Percentiles rank a stretch among this genome's conserved stretches.
Conservation (phyloP, 495 filamentous ascomycete species). For the Chaetomium fimeti region DNA sequence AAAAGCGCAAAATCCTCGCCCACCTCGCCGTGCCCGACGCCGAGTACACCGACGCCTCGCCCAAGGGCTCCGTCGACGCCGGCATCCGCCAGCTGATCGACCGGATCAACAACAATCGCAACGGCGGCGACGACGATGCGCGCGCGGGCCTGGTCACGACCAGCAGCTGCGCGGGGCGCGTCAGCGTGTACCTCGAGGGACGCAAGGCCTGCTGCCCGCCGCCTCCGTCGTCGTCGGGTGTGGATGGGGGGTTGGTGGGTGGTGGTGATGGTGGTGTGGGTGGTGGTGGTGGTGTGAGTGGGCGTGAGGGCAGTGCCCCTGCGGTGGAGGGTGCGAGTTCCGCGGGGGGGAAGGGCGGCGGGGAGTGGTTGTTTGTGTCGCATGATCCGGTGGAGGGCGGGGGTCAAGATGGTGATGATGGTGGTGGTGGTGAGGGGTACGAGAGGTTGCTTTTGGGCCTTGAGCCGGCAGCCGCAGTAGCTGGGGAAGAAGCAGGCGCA, state of each 20-base stretch:
- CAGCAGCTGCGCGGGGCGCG: constrained; percentile 83
- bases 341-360: constrained; percentile 73
- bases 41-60: constrained; percentile 73
- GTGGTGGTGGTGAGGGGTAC: constrained; percentile 39
- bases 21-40: constrained; percentile 61
- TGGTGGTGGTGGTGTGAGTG: not conserved
- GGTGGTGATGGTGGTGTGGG: not conserved
- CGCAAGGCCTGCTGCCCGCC: constrained; percentile 41
- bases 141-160: constrained; percentile 77
- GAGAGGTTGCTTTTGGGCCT: constrained; percentile 19
- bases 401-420: constrained; percentile 25
- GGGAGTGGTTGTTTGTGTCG: constrained; percentile 82
- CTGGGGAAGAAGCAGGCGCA: constrained; percentile 14
- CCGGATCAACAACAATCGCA: constrained; percentile 71
- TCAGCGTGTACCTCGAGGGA: constrained; percentile 84
- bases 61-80: constrained; percentile 80
- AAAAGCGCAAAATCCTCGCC: constrained; percentile 64
- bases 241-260: not conserved
- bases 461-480: constrained; percentile 9
- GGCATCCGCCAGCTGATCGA: constrained; percentile 72
- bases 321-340: constrained; percentile 11
- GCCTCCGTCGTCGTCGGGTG: not conserved
- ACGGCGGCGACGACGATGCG: constrained; percentile 59
- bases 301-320: no score
- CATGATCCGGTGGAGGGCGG: constrained; percentile 61